Conservation (phyloP, 176 grass and related monocot species). For the Carex cristatella region DNA sequence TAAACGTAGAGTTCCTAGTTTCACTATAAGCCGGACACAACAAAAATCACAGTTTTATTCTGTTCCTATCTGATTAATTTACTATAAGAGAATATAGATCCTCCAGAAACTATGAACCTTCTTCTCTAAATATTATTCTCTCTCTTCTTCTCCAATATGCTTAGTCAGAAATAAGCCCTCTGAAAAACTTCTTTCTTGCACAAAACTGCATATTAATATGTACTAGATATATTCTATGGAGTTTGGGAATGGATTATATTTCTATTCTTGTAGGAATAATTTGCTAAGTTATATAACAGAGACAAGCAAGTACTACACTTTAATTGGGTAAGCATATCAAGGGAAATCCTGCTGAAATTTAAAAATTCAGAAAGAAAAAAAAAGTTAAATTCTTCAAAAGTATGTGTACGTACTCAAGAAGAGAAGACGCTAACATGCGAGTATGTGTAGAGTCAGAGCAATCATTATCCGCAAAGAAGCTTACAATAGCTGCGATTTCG, state of each 20-base stretch:
- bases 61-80: not conserved
- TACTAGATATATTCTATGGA: not conserved
- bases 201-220: not conserved
- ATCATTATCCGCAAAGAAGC: not conserved
- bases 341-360: not conserved
- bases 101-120: not conserved
- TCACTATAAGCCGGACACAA: too few relatives aligned
- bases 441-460: not conserved
- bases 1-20: not conserved
- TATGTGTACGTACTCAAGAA: not conserved
- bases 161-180: not conserved
- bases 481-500: not conserved
- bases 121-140: not conserved
- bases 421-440: not conserved
- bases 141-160: not conserved
- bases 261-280: not conserved
- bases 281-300: not conserved
- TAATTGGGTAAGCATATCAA: not conserved
- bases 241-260: not conserved
- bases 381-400: not conserved
- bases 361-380: not conserved
- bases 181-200: not conserved
- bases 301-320: not conserved
- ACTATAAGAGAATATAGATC: not conserved
- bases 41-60: not conserved